A percentile compares a stretch with the other conserved stretches of the same genome.
Evolutionary conservation across 1,284 basidiomycete genomes (phyloP).

Genomic region (Takashimella koratensis): DNA sequence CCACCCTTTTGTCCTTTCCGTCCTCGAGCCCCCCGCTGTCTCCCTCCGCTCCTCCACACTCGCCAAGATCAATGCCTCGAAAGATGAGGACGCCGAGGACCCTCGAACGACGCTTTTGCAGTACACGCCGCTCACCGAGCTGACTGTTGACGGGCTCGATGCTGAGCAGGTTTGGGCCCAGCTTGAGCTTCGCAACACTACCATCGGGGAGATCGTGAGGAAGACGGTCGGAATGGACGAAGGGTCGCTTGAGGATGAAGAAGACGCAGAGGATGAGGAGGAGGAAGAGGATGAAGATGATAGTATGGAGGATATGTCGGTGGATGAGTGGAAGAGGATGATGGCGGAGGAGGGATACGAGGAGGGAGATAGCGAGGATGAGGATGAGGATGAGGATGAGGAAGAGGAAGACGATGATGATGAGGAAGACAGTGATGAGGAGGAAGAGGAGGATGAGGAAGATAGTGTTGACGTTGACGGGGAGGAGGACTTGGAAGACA

Average conservation of each 20-base stretch:
- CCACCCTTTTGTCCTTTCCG: constrained; percentile 62
- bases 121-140: constrained; percentile 68
- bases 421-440: constrained; percentile 4
- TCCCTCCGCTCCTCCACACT: constrained; percentile 42
- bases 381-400: constrained; percentile 11
- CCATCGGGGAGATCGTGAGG: constrained; percentile 35
- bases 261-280: constrained; percentile 36
- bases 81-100: constrained; percentile 9
- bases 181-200: constrained; percentile 70
- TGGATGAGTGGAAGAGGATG: constrained; percentile 40
- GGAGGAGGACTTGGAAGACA: constrained; percentile 8
- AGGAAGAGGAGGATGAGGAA: constrained; percentile 1
- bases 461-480: constrained; percentile 1
- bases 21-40: constrained; percentile 59
- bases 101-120: constrained; percentile 52
- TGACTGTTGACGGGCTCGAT: constrained; percentile 80
- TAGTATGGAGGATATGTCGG: constrained; percentile 36
- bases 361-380: constrained; percentile 23
- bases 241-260: constrained; percentile 21
- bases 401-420: constrained; percentile 13
- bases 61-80: constrained; percentile 25
- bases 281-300: constrained; percentile 30
- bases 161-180: constrained; percentile 91
- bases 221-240: constrained; percentile 37
- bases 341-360: constrained; percentile 26